Base-by-base conservation (phyloP, 2,329 filamentous ascomycete genomes). In the Mycosphaerella sp. region DNA sequence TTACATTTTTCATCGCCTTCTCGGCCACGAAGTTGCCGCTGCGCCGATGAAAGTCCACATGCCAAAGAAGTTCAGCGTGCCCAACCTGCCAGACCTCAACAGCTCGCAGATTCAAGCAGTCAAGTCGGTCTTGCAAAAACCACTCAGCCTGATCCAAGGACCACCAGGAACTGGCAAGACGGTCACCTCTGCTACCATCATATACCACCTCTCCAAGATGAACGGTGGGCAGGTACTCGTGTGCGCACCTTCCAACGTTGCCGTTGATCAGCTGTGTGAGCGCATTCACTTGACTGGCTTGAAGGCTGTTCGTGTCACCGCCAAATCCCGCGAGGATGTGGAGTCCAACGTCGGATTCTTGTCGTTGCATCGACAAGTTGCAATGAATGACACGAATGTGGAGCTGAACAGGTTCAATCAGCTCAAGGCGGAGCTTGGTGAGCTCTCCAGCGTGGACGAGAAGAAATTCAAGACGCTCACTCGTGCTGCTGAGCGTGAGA, bases 391-490 rank as follows among this genome's bases (percentile, higher is more conserved):
- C 69, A 95, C 87, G 71, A 97, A 97, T 67, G 85, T 89, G 45
- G 93, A 98, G 69, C 78, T 98, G 55, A 85, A 86, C 67, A 97
- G 96, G 71, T 82, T 97, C 51, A 89, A 89, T 48, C 89, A 95
- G 71, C 82, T 98, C 54, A 98, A 98, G 79, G 85, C 80, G 53
- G 91, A 96, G 66, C 78, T 92, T 45, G 91, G 92, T 56, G 93
- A 97, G 74, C 72, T 98, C 58, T 93, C 89, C 3, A 95, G 89
- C 65, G 87, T 95, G 71, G 93, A 98, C 67, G 93, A 98, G 74
- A 98, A 98, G 80, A 95, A 95, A 67, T 93, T 93, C 78, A 96
- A 96, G 75, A 88, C 95, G 68, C 81, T 98, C 48, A 96, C 91
- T 56, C 87, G 95, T 64, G 85, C 87, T 54, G 93, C 93, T 7